phyloP scores from a whole-genome alignment of 2,329 filamentous ascomycete species.

The Trichoderma sp. region DNA sequence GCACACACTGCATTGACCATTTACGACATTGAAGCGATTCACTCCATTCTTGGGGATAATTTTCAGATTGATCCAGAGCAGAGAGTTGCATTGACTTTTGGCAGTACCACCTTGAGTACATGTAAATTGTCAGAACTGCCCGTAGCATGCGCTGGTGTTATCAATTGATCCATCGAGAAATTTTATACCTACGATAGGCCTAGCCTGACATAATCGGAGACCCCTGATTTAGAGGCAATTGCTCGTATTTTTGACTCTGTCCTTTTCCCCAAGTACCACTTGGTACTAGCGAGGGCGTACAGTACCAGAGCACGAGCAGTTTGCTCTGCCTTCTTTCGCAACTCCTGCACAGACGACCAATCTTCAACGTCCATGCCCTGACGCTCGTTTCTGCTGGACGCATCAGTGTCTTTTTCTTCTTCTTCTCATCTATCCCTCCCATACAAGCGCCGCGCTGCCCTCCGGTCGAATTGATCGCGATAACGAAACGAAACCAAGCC shows the following conservation, averaged over 20 bases:
- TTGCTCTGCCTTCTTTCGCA: neutral
- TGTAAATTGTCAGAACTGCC: neutral
- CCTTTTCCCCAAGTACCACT: neutral
- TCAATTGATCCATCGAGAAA: neutral
- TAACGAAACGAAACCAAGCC: neutral
- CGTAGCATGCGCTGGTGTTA: neutral
- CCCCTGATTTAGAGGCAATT: slow-evolving; percentile 16
- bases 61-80: neutral
- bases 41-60: neutral
- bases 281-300: neutral
- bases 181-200: neutral
- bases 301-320: neutral
- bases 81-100: neutral
- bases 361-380: slow-evolving; percentile 16
- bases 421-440: neutral
- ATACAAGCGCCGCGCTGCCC: slow-evolving; percentile 6
- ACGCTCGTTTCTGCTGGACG: slow-evolving; percentile 13
- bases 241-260: slow-evolving; percentile 12
- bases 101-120: neutral
- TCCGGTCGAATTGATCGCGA: slow-evolving; percentile 12
- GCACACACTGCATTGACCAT: neutral
- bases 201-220: slow-evolving; percentile 7
- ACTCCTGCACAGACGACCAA: neutral
- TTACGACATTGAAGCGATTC: neutral
- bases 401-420: slow-evolving; percentile 1